A percentile compares a stretch with the other conserved stretches of the same genome.
These are phyloP conservation scores for Alternaria consortialis DNA, from an alignment of 2,329 filamentous ascomycete species.

Conservation along the genomic window DNA sequence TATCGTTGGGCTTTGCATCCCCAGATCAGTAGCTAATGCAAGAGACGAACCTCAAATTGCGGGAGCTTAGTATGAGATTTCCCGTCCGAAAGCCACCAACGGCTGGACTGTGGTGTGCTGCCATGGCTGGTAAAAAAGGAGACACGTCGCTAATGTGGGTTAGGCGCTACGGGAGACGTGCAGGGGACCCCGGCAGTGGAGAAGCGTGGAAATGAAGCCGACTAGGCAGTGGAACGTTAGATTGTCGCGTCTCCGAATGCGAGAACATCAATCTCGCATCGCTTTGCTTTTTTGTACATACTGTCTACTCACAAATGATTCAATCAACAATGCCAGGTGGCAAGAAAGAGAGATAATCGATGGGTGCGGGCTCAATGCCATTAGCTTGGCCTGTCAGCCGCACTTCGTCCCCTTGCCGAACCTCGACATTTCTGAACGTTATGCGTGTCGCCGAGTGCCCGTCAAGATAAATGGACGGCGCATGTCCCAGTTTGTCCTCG, in stretches of 20 bases:
- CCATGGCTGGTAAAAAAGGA: slow-evolving; percentile 19
- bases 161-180: slow-evolving; percentile 9
- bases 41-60: neutral
- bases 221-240: slow-evolving; percentile 10
- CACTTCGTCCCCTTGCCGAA: slow-evolving; percentile 62
- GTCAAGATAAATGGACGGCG: slow-evolving; percentile 67
- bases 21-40: slow-evolving; percentile 15
- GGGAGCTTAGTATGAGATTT: slow-evolving; percentile 13
- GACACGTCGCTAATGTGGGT: slow-evolving; percentile 4
- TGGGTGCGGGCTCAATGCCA: slow-evolving; percentile 69
- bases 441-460: slow-evolving; percentile 71
- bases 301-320: slow-evolving; percentile 1
- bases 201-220: slow-evolving; percentile 26
- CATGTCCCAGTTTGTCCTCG: slow-evolving; percentile 68
- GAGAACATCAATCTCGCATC: neutral
- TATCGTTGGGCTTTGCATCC: slow-evolving; percentile 1
- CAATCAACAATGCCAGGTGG: slow-evolving; percentile 67
- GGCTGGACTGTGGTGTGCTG: slow-evolving; percentile 14
- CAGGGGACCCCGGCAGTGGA: slow-evolving; percentile 18
- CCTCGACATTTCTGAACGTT: slow-evolving; percentile 63
- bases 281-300: slow-evolving; percentile 5
- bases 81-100: slow-evolving; percentile 23
- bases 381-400: slow-evolving; percentile 66
- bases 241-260: slow-evolving; percentile 6
- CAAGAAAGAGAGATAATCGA: slow-evolving; percentile 73